Evolutionary conservation across 441 rosid genomes (phyloP).

Genomic region (Brassica hybrid): DNA sequence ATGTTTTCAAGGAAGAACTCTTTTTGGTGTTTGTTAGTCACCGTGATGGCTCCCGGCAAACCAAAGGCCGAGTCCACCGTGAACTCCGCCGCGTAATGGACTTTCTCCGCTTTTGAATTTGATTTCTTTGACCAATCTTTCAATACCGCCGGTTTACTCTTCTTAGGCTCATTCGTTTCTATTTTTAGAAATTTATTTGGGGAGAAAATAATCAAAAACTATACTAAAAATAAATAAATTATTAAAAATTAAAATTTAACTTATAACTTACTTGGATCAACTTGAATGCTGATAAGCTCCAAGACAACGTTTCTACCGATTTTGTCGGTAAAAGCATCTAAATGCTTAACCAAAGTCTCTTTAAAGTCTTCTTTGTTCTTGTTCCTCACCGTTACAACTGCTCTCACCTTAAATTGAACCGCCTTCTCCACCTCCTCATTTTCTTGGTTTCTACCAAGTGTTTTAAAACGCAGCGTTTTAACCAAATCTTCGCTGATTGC

Average conservation of each 20-base stretch:
- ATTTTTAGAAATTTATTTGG: background rate
- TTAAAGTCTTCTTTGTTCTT: constrained; percentile 81
- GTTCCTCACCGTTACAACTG: constrained; percentile 72
- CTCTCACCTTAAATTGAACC: constrained; percentile 75
- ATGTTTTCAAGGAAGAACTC: constrained; percentile 86
- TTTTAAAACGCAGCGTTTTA: constrained; percentile 40
- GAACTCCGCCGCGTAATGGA: constrained; percentile 86
- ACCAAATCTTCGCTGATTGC: constrained; percentile 81
- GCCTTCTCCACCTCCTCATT: constrained; percentile 46
- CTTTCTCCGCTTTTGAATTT: constrained; percentile 69
- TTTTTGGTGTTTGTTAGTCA: constrained; percentile 78
- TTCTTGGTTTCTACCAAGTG: constrained; percentile 29
- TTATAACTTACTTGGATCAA: constrained; percentile 78
- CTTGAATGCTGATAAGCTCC: constrained; percentile 77
- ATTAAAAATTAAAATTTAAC: background rate
- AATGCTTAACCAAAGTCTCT: constrained; percentile 67
- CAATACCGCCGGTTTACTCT: constrained; percentile 67
- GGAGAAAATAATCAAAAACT: background rate
- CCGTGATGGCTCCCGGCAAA: constrained; percentile 79
- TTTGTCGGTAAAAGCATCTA: constrained; percentile 73
- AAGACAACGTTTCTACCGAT: constrained; percentile 82
- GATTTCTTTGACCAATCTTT: constrained; percentile 85
- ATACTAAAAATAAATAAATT: background rate
- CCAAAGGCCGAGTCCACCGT: constrained; percentile 75
- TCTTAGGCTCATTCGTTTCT: constrained; percentile 83